Evolutionary conservation across 2,329 filamentous ascomycete genomes (phyloP).

Genomic region (Arthrobotrys iridis): DNA sequence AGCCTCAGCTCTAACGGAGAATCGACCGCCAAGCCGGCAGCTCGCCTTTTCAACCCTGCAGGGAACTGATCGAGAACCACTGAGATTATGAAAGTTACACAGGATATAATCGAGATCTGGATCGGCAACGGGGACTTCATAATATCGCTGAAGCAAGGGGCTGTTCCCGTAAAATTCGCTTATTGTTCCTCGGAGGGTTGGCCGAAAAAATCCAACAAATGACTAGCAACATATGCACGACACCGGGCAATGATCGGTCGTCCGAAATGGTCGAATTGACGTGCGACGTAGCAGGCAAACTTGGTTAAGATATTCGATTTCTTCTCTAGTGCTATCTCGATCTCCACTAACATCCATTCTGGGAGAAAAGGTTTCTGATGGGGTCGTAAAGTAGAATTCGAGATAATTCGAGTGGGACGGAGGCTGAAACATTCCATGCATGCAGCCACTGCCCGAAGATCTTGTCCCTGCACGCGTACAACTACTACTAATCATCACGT

Average conservation of each 20-base stretch:
- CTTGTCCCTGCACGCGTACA: conserved; percentile 18
- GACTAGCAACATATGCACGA: not conserved
- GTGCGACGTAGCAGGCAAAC: not conserved
- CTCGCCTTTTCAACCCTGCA: conserved; percentile 10
- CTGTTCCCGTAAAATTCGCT: conserved; percentile 8
- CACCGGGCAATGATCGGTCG: no score
- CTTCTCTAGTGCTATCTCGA: not conserved
- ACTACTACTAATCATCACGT: conserved; percentile 32
- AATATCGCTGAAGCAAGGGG: conserved; percentile 13
- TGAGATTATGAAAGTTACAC: conserved; percentile 1
- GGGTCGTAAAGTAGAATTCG: not conserved
- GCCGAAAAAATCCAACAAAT: conserved; percentile 7
- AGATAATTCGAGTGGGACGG: conserved; percentile 12
- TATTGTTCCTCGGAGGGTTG: not conserved
- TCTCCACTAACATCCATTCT: not conserved
- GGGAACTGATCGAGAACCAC: conserved; percentile 20
- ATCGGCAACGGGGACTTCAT: not conserved
- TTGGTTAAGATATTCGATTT: not conserved
- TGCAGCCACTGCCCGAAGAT: conserved; percentile 8
- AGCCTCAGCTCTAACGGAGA: not conserved
- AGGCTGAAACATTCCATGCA: conserved; percentile 35
- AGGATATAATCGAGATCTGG: conserved; percentile 11
- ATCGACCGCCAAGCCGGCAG: conserved; percentile 24
- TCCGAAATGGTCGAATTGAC: no score
- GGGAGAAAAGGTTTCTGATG: not conserved